Base-by-base conservation (phyloP, 805 yeast genomes). In the Metschnikowia lunata region DNA sequence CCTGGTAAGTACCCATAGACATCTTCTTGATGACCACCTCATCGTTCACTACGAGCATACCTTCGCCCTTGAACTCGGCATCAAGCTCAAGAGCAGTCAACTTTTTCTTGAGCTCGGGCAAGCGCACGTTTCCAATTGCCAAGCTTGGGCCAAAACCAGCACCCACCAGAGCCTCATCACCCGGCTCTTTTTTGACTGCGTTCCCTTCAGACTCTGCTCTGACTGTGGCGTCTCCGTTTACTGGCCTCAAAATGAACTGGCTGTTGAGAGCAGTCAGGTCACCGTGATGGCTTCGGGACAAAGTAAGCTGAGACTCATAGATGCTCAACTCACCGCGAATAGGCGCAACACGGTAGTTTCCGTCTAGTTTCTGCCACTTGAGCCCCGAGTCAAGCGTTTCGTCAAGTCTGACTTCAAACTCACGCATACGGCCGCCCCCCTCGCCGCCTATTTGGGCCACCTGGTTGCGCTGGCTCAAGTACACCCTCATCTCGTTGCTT, bases 11-110 rank as follows among this genome's bases (percentile, higher is more conserved):
- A 30, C 69, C 62, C 46, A 65, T 61, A 1, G 71, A 59, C 3
- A 85, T 72, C 59, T 91, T 91, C 43, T 88, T 70, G 8, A 93
- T 80, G 1, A 87, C 83, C 13, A 93, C 77, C 41, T 70, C 70
- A 44, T 84, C 85, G 57, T 90, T 90, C 36, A 95, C 85, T 11
- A 90, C 95, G 33, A 93, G 68, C 0, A 89, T 82, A 60, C 98
- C 98, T 61, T 89, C 97, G 43, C 97, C 95, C 62, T 85, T 81
- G 61, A 91, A 88, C 58, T 90, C 97, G 0, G 95, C 97, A 41
- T 69, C 72, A 55, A 85, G 78, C 39, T 87, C 85, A 43, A 67
- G 63, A 6, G 72, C 67, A 28, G 72, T 65, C 31, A 93, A 69
- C 46, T 74, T 76, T 53, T 79, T 78, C 56, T 86, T 83, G 40